Conservation (phyloP, 306 rosid genomes). For the Sicyos edulis region DNA sequence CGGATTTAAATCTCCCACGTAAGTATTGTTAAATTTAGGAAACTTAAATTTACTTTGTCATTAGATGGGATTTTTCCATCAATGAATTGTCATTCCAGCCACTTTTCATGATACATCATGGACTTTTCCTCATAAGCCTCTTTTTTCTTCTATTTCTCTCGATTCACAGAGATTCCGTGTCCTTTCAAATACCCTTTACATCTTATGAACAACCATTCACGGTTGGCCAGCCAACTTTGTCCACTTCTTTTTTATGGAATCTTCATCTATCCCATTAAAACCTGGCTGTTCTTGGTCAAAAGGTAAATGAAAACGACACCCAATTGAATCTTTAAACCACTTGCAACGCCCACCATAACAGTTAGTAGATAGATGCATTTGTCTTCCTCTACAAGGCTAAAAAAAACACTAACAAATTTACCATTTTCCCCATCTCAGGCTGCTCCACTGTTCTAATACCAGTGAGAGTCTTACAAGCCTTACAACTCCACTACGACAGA, state of each 20-base stretch:
- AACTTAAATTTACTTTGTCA: not conserved
- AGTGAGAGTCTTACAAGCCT: constrained; percentile 82
- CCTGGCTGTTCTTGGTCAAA: constrained; percentile 6
- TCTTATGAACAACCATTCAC: not conserved
- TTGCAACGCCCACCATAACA: not conserved
- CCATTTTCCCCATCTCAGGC: constrained; percentile 24
- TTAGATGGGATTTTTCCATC: constrained; percentile 29
- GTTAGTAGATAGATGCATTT: not conserved
- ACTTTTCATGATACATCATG: not conserved
- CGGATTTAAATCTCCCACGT: too few species aligned
- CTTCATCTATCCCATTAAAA: not conserved
- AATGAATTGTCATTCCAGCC: constrained; percentile 19
- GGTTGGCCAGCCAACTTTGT: constrained; percentile 5
- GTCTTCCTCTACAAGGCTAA: not conserved
- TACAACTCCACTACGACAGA: constrained; percentile 72
- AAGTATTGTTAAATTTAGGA: too few species aligned
- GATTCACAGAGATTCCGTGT: constrained; percentile 19
- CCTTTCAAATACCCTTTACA: not conserved
- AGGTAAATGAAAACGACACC: constrained; percentile 10
- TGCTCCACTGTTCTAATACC: constrained; percentile 74
- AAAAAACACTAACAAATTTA: not conserved
- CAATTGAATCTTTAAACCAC: not conserved
- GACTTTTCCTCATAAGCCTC: not conserved
- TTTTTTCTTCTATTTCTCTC: too few species aligned
- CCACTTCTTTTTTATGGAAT: constrained; percentile 8